Evolutionary conservation across 805 yeast genomes (phyloP).

Genomic region (Candida silvatica): DNA sequence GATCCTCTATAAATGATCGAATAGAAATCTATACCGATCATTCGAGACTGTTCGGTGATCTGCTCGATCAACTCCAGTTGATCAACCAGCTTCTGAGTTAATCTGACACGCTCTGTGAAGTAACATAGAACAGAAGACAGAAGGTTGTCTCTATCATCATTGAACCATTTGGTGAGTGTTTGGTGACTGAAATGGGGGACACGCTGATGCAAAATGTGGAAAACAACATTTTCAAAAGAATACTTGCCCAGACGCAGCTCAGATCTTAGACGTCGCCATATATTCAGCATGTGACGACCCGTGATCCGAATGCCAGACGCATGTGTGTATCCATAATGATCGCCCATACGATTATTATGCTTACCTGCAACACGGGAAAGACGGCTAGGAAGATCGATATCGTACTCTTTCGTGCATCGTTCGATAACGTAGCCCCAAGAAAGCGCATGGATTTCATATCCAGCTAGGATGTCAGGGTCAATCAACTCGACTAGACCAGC

Average conservation of each 20-base stretch:
- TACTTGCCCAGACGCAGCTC: slow-evolving; percentile 61
- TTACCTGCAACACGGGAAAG: slow-evolving; percentile 51
- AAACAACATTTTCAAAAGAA: slow-evolving; percentile 69
- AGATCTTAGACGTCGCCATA: slow-evolving; percentile 70
- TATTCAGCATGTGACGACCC: slow-evolving; percentile 78
- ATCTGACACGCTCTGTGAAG: slow-evolving; percentile 34
- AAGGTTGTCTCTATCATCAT: slow-evolving; percentile 10
- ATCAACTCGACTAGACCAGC: slow-evolving; percentile 44
- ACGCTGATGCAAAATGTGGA: slow-evolving; percentile 55
- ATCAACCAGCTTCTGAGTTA: slow-evolving; percentile 39
- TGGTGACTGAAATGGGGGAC: slow-evolving; percentile 53
- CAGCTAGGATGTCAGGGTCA: slow-evolving; percentile 86
- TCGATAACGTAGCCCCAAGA: slow-evolving; percentile 92
- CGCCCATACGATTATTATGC: slow-evolving; percentile 46
- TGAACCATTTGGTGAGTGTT: slow-evolving; percentile 41
- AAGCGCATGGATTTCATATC: slow-evolving; percentile 68
- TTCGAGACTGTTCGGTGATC: slow-evolving; percentile 74
- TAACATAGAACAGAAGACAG: slow-evolving; percentile 34
- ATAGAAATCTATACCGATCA: slow-evolving; percentile 83
- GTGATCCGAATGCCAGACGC: slow-evolving; percentile 59
- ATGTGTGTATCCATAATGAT: slow-evolving; percentile 76
- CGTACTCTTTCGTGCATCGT: slow-evolving; percentile 37
- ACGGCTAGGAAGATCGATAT: slow-evolving; percentile 45
- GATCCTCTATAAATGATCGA: slow-evolving; percentile 89
- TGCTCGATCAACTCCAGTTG: slow-evolving; percentile 59